Conservation (phyloP, 2,329 filamentous ascomycete genomes). For the Colletotrichum sansevieriae region DNA sequence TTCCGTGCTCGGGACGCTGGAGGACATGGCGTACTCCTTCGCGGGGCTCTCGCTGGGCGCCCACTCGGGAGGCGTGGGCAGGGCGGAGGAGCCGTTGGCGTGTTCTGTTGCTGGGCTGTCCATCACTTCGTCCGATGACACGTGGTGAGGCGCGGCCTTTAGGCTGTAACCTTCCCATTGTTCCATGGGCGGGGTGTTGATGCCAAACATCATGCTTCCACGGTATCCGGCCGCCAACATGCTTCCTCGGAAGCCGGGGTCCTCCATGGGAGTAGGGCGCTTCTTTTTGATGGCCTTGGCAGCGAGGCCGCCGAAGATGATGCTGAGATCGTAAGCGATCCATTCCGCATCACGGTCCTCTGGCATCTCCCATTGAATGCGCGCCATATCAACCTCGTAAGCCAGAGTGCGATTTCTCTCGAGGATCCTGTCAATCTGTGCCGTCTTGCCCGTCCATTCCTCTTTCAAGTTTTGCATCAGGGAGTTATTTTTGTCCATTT, state of each 20-base stretch:
- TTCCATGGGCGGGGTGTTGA: constrained; percentile 35
- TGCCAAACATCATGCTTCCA: constrained; percentile 38
- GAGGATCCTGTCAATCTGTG: constrained; percentile 51
- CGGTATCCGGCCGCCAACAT: constrained; percentile 37
- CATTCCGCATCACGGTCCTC: constrained; percentile 31
- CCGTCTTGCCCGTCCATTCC: constrained; percentile 55
- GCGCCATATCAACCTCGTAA: constrained; percentile 24
- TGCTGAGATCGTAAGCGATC: constrained; percentile 33
- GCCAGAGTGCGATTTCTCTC: constrained; percentile 50
- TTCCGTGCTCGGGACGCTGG: constrained; percentile 10
- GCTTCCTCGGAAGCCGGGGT: constrained; percentile 23
- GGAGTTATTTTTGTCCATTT: constrained; percentile 47
- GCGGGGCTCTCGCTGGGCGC: constrained; percentile 24
- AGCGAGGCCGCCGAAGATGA: constrained; percentile 50
- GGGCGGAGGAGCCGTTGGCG: constrained; percentile 51
- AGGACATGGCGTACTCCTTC: constrained; percentile 33
- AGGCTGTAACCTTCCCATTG: constrained; percentile 34
- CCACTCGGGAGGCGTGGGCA: constrained; percentile 54
- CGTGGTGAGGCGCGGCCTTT: constrained; percentile 41
- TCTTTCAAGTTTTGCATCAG: constrained; percentile 54
- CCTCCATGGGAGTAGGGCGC: constrained; percentile 17
- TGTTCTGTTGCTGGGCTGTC: constrained; percentile 53
- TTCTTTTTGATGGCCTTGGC: constrained; percentile 32
- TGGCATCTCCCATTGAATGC: constrained; percentile 28
- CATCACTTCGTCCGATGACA: constrained; percentile 53